A percentile compares a stretch with the other conserved stretches of the same genome.
Conservation (phyloP, 2,329 filamentous ascomycete genomes). For the Hyphodiscus sp. region DNA sequence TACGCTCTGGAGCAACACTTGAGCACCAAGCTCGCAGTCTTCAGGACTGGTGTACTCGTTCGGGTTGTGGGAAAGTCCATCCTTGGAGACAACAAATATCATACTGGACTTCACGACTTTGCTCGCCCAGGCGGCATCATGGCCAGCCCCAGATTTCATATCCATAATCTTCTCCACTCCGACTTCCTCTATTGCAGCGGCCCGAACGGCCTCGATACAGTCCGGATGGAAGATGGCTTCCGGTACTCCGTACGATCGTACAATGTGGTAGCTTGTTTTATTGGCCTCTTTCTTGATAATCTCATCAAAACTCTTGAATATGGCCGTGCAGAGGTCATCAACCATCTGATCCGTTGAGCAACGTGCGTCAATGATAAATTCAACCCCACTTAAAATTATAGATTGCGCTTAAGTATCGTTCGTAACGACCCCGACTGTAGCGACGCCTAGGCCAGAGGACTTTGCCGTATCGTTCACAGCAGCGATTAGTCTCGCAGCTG, state of each 20-base stretch:
- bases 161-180: conserved; percentile 19
- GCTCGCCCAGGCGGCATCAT: conserved; percentile 19
- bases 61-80: conserved; percentile 57
- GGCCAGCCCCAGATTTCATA: conserved; percentile 23
- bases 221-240: conserved; percentile 19
- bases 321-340: conserved; percentile 14
- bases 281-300: conserved; percentile 15
- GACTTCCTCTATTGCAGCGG: conserved; percentile 17
- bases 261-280: conserved; percentile 13
- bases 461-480: conserved; percentile 15
- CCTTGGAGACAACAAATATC: conserved; percentile 58
- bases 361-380: conserved; percentile 25
- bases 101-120: conserved; percentile 43
- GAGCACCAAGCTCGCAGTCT: conserved; percentile 50
- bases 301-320: conserved; percentile 20
- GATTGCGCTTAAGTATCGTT: conserved; percentile 19
- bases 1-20: conserved; percentile 38
- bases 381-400: conserved; percentile 20
- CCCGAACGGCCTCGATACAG: conserved; percentile 17
- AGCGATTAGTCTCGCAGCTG: conserved; percentile 19
- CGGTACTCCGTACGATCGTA: conserved; percentile 20
- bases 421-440: conserved; percentile 22
- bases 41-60: conserved; percentile 53
- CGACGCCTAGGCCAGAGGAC: conserved; percentile 13
- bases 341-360: conserved; percentile 10